These are phyloP conservation scores for Skeletonema menzelii DNA, from an alignment of 108 stramenopile genomes.

Conservation along the genomic window DNA sequence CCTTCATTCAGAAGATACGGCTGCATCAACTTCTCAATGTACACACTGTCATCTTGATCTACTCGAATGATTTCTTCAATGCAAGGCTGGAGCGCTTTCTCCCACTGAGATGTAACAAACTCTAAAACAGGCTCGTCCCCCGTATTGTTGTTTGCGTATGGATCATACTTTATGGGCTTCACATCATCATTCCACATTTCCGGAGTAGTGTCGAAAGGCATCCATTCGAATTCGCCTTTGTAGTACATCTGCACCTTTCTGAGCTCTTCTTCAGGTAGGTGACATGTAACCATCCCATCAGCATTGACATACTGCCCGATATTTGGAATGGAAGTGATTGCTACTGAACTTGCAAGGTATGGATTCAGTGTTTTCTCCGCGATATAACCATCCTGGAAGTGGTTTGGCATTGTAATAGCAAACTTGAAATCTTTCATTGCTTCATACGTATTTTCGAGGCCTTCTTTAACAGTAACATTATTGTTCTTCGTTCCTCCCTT, in stretches of 20 bases:
- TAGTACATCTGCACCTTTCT: not conserved
- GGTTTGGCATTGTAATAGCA: conserved; percentile 11
- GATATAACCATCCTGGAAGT: conserved; percentile 17
- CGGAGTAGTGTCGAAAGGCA: conserved; percentile 37
- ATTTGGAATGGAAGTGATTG: conserved; percentile 18
- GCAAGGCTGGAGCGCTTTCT: conserved; percentile 26
- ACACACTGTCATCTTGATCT: conserved; percentile 22
- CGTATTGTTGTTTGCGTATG: not conserved
- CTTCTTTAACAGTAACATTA: not conserved
- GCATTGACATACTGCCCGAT: conserved; percentile 19
- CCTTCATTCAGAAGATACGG: conserved; percentile 7
- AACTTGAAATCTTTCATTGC: conserved; percentile 13
- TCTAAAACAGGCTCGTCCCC: conserved; percentile 11
- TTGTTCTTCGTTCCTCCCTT: not conserved
- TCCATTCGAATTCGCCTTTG: conserved; percentile 2
- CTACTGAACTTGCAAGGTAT: conserved; percentile 19
- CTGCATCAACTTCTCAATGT: conserved; percentile 26
- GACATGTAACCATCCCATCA: conserved; percentile 6
- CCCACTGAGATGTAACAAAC: conserved; percentile 8
- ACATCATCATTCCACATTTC: conserved; percentile 14
- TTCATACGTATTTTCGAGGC: conserved; percentile 1
- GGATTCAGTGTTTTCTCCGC: conserved; percentile 20
- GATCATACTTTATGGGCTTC: conserved; percentile 13
- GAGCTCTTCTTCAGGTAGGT: conserved; percentile 3
- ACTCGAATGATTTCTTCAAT: conserved; percentile 28